Evolutionary conservation across 2,329 filamentous ascomycete species (phyloP).

Genomic region (Neopestalotiopsis rosae): DNA sequence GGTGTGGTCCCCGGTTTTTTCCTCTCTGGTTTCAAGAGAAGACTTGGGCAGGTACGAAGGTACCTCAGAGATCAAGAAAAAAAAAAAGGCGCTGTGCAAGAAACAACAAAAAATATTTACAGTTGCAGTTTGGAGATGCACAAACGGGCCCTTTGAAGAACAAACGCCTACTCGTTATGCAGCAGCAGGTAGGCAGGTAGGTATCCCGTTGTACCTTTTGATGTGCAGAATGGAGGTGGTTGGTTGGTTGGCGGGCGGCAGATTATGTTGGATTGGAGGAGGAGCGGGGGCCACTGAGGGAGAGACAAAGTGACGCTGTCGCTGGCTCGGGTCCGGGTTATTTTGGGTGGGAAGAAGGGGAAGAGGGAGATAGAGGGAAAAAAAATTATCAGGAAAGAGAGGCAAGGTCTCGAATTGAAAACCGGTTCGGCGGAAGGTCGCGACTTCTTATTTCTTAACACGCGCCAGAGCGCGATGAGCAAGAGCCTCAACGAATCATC

Average conservation of each 20-base stretch:
- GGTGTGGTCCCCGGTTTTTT: slow-evolving; percentile 11
- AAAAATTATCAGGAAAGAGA: slow-evolving; percentile 41
- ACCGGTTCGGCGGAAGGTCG: slow-evolving; percentile 35
- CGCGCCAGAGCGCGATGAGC: slow-evolving; percentile 28
- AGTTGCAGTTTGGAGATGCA: not conserved
- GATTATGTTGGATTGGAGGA: slow-evolving; percentile 18
- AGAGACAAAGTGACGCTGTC: slow-evolving; percentile 37
- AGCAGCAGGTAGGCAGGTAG: no score
- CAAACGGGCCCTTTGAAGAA: slow-evolving; percentile 9
- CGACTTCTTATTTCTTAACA: slow-evolving; percentile 50
- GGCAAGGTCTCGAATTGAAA: slow-evolving; percentile 29
- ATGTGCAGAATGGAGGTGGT: slow-evolving; percentile 18
- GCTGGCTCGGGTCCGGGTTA: slow-evolving; percentile 4
- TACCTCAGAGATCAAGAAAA: slow-evolving; percentile 25
- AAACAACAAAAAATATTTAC: slow-evolving; percentile 3
- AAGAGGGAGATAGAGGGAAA: slow-evolving; percentile 33
- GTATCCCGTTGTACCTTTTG: not conserved
- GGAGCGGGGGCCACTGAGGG: slow-evolving; percentile 27
- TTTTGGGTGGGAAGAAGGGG: slow-evolving; percentile 9
- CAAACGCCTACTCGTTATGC: no score
- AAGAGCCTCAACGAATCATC: not conserved
- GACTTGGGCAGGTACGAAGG: slow-evolving; percentile 31
- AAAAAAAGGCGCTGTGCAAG: not conserved
- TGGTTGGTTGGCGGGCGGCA: slow-evolving; percentile 23
- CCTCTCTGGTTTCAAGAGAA: no score